Percentiles rank a stretch among this genome's conserved stretches.
Evolutionary conservation across 495 filamentous ascomycete species (phyloP).

Genomic region (Usnea hakonensis): DNA sequence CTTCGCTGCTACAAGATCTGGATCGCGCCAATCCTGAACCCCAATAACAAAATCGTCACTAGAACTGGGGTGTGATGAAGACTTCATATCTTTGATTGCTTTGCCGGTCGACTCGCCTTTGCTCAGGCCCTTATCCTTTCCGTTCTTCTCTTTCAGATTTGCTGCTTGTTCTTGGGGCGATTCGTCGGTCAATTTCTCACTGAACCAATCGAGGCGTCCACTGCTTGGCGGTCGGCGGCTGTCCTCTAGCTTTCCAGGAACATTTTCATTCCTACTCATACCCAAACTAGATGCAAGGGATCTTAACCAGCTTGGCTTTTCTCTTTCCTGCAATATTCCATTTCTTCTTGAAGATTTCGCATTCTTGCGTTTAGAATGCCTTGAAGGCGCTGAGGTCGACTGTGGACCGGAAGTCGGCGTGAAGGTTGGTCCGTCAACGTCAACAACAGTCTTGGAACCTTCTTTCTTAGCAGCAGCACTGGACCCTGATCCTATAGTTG

Average conservation of each 20-base stretch:
- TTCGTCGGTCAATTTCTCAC: conserved; percentile 60
- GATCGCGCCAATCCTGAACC: conserved; percentile 87
- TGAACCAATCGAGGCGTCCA: conserved; percentile 70
- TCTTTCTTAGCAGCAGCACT: conserved; percentile 3
- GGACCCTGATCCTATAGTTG: background rate
- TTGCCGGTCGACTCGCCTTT: conserved; percentile 15
- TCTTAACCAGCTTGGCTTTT: conserved; percentile 47
- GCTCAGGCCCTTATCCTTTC: conserved; percentile 20
- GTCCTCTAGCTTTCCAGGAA: conserved; percentile 36
- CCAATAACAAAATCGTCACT: conserved; percentile 81
- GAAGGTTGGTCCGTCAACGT: conserved; percentile 16
- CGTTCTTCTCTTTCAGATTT: conserved; percentile 9
- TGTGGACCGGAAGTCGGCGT: conserved; percentile 18
- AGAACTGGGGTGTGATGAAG: conserved; percentile 24
- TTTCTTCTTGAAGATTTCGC: conserved; percentile 1
- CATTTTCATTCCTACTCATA: conserved; percentile 31
- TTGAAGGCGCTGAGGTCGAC: conserved; percentile 26
- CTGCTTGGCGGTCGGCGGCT: conserved; percentile 70
- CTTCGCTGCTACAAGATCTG: conserved; percentile 55
- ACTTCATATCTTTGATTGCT: conserved; percentile 19
- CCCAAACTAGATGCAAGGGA: conserved; percentile 49
- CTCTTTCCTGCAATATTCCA: conserved; percentile 15
- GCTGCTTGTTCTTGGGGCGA: conserved; percentile 30
- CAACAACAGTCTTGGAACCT: background rate
- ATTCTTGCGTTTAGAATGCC: conserved; percentile 22